phyloP scores from a whole-genome alignment of 192 early-diverging fungal species.

The Rhizoclosmatium globosum region DNA sequence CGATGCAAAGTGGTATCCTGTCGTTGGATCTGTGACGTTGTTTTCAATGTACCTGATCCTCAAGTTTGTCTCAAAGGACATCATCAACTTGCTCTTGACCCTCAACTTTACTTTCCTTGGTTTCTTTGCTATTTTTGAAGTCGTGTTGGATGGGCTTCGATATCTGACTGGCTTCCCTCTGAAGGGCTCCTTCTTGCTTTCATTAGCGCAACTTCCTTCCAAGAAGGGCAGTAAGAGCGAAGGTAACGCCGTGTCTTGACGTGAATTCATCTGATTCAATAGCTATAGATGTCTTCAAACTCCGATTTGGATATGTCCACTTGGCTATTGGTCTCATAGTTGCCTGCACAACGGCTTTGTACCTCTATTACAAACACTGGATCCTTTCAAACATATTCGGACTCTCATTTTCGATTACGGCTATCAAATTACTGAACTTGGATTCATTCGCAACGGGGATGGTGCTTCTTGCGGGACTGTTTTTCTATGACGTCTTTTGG shows the following conservation, averaged over 20 bases:
- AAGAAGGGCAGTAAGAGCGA: neutral
- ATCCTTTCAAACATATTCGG: constrained; percentile 89
- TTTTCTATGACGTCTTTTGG: constrained; percentile 99
- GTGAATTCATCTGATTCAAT: neutral
- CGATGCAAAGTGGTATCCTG: constrained; percentile 93
- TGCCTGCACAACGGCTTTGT: constrained; percentile 71
- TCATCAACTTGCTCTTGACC: constrained; percentile 82
- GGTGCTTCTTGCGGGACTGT: constrained; percentile 88
- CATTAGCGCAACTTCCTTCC: neutral
- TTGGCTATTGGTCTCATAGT: constrained; percentile 64
- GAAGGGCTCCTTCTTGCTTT: constrained; percentile 61
- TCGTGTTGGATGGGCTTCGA: constrained; percentile 61
- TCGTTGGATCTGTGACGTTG: constrained; percentile 85
- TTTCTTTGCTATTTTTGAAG: constrained; percentile 76
- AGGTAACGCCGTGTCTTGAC: neutral
- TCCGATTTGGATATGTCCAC: constrained; percentile 69
- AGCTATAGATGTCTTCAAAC: constrained; percentile 43
- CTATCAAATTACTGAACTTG: constrained; percentile 85
- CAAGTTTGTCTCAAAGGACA: constrained; percentile 84
- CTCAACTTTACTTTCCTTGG: constrained; percentile 85
- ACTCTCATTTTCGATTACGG: constrained; percentile 84
- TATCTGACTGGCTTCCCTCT: constrained; percentile 65
- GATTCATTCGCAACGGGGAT: constrained; percentile 98
- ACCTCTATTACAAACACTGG: constrained; percentile 92
- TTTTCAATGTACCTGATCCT: constrained; percentile 88